Evolutionary conservation across 2,329 filamentous ascomycete species (phyloP).

Genomic region (Venturia oleaginea): DNA sequence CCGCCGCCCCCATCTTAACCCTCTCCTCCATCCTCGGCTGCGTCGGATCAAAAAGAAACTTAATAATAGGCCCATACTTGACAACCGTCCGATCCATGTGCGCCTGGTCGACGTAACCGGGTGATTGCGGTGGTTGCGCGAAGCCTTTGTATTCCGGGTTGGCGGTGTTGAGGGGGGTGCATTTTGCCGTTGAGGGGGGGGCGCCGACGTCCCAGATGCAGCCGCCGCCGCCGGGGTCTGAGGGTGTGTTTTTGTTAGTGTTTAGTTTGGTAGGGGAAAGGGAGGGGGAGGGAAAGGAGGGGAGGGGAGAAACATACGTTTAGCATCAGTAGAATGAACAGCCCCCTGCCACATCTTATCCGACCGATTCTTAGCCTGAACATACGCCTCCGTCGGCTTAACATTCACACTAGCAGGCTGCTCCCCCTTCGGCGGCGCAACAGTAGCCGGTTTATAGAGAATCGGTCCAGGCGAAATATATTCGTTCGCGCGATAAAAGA

Average conservation of each 20-base stretch:
- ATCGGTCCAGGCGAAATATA: background rate
- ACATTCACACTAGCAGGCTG: background rate
- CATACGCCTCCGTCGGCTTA: background rate
- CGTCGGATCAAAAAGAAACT: background rate
- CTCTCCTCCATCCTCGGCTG: background rate
- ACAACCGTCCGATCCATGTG: background rate
- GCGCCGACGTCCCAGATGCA: background rate
- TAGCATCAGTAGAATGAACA: background rate
- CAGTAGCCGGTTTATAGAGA: background rate
- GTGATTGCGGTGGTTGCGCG: background rate
- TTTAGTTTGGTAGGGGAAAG: background rate
- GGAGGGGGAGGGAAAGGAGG: background rate
- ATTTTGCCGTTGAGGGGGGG: background rate
- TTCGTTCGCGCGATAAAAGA: background rate
- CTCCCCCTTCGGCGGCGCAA: background rate
- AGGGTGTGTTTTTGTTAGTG: background rate
- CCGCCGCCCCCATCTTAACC: background rate
- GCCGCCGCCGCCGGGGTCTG: constrained; percentile 4
- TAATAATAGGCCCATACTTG: background rate
- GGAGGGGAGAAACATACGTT: background rate
- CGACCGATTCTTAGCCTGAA: background rate
- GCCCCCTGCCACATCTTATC: background rate
- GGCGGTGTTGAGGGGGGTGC: constrained; percentile 1
- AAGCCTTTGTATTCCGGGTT: background rate
- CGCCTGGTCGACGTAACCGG: background rate